Evolutionary conservation across 768 basidiomycete genomes (phyloP).

Genomic region (Naematelia encephala): DNA sequence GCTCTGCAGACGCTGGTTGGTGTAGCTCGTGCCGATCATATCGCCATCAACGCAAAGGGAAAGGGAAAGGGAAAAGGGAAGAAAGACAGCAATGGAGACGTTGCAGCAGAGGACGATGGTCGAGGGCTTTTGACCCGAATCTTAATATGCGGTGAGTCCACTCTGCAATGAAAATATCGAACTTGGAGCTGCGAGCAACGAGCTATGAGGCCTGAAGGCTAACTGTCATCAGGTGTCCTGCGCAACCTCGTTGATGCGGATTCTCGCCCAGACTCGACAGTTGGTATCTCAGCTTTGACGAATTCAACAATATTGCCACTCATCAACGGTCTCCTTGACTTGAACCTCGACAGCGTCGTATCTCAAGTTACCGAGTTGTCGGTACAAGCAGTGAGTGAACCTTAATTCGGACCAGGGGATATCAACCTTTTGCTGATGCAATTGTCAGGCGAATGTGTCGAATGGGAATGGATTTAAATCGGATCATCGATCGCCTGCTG

Average conservation of each 20-base stretch:
- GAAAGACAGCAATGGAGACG: conserved; percentile 20
- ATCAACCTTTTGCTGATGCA: neutral
- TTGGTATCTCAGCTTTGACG: conserved; percentile 31
- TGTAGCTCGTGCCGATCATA: conserved; percentile 26
- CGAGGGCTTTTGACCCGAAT: conserved; percentile 32
- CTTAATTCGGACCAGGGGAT: neutral
- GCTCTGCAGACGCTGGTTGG: conserved; percentile 25
- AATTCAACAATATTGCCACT: conserved; percentile 42
- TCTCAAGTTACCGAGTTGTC: conserved; percentile 31
- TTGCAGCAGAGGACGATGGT: conserved; percentile 49
- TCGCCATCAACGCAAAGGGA: conserved; percentile 6
- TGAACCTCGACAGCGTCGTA: conserved; percentile 33
- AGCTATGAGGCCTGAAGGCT: neutral
- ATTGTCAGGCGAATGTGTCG: conserved; percentile 25
- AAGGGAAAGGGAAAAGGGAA: conserved; percentile 44
- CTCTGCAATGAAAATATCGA: neutral
- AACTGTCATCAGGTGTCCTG: conserved; percentile 27
- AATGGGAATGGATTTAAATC: conserved; percentile 61
- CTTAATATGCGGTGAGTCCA: conserved; percentile 31
- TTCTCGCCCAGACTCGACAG: conserved; percentile 23
- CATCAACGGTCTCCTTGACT: conserved; percentile 38
- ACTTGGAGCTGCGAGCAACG: no score
- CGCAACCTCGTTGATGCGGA: conserved; percentile 31
- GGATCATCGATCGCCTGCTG: conserved; percentile 69
- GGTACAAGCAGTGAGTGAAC: conserved; percentile 29